Percentiles rank a stretch among this genome's conserved stretches.
Conservation (phyloP, 2,329 filamentous ascomycete genomes). For the Calonectria hawksworthii region DNA sequence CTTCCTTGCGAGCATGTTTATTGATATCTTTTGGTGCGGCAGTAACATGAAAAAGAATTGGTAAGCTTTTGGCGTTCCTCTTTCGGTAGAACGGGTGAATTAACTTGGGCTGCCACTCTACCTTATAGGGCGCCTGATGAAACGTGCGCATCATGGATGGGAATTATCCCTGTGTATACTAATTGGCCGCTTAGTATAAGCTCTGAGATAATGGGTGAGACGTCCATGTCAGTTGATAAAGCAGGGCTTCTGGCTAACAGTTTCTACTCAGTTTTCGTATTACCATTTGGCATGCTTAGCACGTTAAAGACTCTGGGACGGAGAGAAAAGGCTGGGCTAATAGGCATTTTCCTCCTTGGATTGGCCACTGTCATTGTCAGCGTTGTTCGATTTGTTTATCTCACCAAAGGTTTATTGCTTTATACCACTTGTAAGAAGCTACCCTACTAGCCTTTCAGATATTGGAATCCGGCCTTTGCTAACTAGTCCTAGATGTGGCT, state of each 20-base stretch:
- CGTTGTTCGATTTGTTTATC: neutral
- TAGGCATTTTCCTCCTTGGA: neutral
- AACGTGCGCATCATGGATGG: neutral
- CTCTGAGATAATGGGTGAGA: neutral
- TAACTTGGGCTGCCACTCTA: neutral
- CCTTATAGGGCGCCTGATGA: neutral
- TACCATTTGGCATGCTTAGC: neutral
- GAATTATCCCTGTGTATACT: neutral
- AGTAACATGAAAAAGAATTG: neutral
- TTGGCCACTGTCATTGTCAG: neutral
- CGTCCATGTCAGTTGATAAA: fast-evolving
- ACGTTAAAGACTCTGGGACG: neutral
- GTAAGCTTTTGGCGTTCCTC: neutral
- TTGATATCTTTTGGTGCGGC: neutral
- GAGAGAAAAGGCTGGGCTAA: neutral
- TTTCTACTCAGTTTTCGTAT: neutral
- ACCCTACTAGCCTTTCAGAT: fast-evolving
- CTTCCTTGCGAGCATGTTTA: neutral
- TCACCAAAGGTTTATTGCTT: neutral
- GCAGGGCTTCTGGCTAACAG: neutral
- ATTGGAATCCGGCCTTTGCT: neutral
- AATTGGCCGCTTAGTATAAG: neutral
- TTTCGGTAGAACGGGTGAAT: fast-evolving
- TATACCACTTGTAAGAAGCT: neutral
- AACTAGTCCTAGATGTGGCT: neutral